These are phyloP conservation scores for Myxozyma udenii DNA, from an alignment of 805 yeast genomes.

Conservation along the genomic window DNA sequence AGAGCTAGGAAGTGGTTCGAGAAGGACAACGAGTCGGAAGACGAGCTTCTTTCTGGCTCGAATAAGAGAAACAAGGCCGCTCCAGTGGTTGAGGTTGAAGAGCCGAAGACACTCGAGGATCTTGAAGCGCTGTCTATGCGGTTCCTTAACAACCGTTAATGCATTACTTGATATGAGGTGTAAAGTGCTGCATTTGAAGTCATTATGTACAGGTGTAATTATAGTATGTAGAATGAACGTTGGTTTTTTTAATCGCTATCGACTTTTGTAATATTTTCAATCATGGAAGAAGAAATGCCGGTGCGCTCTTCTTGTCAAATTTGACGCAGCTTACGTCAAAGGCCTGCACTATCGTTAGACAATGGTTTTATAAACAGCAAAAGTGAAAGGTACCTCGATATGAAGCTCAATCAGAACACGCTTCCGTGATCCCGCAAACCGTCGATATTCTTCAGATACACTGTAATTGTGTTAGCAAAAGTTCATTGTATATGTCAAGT, in stretches of 20 bases:
- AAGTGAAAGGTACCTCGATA: constrained; percentile 53
- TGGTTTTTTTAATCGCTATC: neutral
- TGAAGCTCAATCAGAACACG: constrained; percentile 85
- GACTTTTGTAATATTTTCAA: neutral
- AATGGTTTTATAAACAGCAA: no score
- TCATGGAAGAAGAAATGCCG: constrained; percentile 29
- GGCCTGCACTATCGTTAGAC: constrained; percentile 11
- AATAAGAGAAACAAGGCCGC: constrained; percentile 32
- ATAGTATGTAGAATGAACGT: no score
- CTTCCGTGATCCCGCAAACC: constrained; percentile 90
- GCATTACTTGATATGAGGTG: neutral
- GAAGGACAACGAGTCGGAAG: constrained; percentile 32
- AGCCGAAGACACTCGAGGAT: constrained; percentile 89
- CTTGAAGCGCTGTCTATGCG: constrained; percentile 78
- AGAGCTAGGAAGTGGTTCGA: constrained; percentile 29
- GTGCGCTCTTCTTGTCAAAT: constrained; percentile 25
- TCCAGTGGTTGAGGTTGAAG: constrained; percentile 67
- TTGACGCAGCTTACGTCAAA: constrained; percentile 29
- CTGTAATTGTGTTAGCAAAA: constrained; percentile 35
- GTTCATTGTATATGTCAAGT: no score
- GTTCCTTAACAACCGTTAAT: constrained; percentile 34
- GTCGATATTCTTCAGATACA: constrained; percentile 87
- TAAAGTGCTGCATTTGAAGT: neutral
- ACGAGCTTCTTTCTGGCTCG: constrained; percentile 4
- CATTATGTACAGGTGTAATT: neutral